Evolutionary conservation across 306 rosid genomes (phyloP).

Genomic region (Gastrolobium bilobum): DNA sequence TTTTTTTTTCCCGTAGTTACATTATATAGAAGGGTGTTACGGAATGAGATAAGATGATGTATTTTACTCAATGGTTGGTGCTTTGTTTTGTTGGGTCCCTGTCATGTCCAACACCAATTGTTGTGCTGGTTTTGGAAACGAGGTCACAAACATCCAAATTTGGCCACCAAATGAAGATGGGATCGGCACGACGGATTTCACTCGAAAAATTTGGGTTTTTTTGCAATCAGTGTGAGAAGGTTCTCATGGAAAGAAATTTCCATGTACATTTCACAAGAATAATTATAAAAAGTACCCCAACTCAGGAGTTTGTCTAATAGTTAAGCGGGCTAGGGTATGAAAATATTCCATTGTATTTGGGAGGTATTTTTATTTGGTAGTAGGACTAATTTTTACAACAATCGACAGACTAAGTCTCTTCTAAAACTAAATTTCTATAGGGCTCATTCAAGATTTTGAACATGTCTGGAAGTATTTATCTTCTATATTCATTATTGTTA

Average conservation of each 20-base stretch:
- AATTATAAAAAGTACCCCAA: constrained; percentile 31
- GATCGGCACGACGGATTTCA: constrained; percentile 61
- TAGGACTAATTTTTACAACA: too few species aligned
- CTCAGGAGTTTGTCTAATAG: neutral
- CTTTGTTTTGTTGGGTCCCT: constrained; percentile 62
- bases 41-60: constrained; percentile 51
- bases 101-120: constrained; percentile 65
- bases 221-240: constrained; percentile 45
- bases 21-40: constrained; percentile 40
- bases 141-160: constrained; percentile 70
- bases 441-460: too few species aligned
- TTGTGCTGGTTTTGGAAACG: constrained; percentile 67
- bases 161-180: constrained; percentile 59
- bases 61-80: constrained; percentile 52
- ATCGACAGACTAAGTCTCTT: too few species aligned
- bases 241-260: constrained; percentile 42
- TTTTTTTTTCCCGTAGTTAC: too few species aligned
- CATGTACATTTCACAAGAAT: constrained; percentile 34
- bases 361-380: too few species aligned
- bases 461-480: too few species aligned
- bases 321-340: neutral
- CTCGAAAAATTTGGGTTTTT: constrained; percentile 51
- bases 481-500: too few species aligned
- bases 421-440: too few species aligned
- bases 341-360: too few species aligned